A percentile compares a stretch with the other conserved stretches of the same genome.
Conservation (phyloP, 1,139 yeast species). For the Zhuliangozyma blackwelliae region DNA sequence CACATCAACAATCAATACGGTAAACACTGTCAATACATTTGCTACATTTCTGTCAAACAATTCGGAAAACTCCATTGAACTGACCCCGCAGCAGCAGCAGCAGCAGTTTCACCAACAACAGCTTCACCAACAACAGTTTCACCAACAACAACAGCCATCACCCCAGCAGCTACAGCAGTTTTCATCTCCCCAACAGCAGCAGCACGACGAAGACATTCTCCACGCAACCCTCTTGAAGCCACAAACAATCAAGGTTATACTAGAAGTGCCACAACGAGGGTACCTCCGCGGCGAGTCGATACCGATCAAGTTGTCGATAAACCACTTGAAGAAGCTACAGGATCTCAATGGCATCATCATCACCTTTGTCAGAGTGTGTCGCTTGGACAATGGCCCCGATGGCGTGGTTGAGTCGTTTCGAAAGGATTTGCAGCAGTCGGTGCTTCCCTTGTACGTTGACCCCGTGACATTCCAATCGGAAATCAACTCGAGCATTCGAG, state of each 20-base stretch:
- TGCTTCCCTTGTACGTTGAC: constrained; percentile 76
- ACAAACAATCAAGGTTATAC: constrained; percentile 46
- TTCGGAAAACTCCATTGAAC: constrained; percentile 20
- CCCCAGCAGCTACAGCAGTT: too few relatives aligned
- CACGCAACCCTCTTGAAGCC: constrained; percentile 1
- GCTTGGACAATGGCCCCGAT: constrained; percentile 66
- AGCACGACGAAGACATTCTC: constrained; percentile 1
- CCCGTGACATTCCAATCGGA: constrained; percentile 57
- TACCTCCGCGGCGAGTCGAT: constrained; percentile 74
- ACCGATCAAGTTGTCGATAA: constrained; percentile 62
- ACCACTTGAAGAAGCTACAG: constrained; percentile 67
- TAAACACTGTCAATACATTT: constrained; percentile 21
- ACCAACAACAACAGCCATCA: constrained; percentile 1
- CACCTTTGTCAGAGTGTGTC: constrained; percentile 75
- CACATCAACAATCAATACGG: constrained; percentile 42
- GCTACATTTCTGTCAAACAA: constrained; percentile 34
- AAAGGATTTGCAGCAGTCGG: constrained; percentile 75
- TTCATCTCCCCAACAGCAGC: too few relatives aligned
- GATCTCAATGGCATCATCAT: constrained; percentile 75
- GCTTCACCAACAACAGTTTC: constrained; percentile 1
- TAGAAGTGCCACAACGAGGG: constrained; percentile 65
- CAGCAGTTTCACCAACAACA: background rate
- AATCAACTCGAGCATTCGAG: constrained; percentile 58
- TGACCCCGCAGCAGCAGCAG: constrained; percentile 2
- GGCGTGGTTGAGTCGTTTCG: constrained; percentile 71